Evolutionary conservation across 108 stramenopile genomes (phyloP), one percentile per base, ranked within the genome.

Genomic region (Schizochytrium sp.): DNA sequence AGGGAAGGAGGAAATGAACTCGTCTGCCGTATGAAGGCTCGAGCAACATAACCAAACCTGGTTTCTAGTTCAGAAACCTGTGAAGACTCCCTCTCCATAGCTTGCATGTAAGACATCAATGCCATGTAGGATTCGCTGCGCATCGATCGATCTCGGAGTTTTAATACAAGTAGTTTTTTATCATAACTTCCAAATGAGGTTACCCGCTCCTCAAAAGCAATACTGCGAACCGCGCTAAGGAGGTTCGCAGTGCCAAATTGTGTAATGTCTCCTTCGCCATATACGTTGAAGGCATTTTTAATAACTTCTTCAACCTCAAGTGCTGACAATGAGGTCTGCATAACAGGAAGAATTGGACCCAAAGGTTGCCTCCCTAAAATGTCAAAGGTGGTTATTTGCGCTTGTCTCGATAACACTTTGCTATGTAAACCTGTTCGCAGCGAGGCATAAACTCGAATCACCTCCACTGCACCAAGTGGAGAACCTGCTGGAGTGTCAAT

Each of bases 401-500:
- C 28, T 40, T 0, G 12, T 42, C 28, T 83, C 2, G 76, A 83
- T 47, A 83, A 3, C 45, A 7, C 53, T 2, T 83, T 83, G 76
- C 76, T 83, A 13, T 83, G 76, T 38, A 83, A 3, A 5, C 76
- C 76, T n/a, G 53, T 55, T 5, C 76, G 76, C 28, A 83, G 76
- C 0, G 76, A 55, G 50, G 53, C 50, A 53, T 55, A 83, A 1
- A 83, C 15, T 0, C 76, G 76, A 10, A 83, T 55, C 15, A 17
- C 3, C 47, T 83, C 76, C 15, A 83, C 76, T n/a, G n/a, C 76
- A 55, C 50, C 76, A 28, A 83, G 47, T 0, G 53, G 50, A 19
- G 50, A 49, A 0, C 7, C 50, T 3, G 53, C 50, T 28, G 76
- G 76, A 40, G 10, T 10, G 28, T 55, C 72, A 1, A 28, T 28